Percentiles rank a stretch among this genome's conserved stretches.
These are phyloP conservation scores for Emydomyces testavorans DNA, from an alignment of 2,329 filamentous ascomycete species.

Conservation along the genomic window DNA sequence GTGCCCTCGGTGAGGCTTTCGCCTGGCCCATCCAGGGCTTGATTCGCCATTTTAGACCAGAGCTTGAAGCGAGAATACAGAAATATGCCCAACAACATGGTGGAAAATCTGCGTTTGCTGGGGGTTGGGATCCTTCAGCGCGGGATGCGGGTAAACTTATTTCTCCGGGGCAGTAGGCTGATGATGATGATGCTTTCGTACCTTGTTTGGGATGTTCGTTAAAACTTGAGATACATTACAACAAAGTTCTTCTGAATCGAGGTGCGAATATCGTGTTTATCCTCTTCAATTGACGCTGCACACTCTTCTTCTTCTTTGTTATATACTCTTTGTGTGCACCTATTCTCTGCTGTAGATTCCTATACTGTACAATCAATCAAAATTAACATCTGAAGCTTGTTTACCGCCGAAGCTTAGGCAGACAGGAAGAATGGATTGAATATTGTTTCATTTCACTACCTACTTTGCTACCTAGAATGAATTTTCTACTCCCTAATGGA, in stretches of 20 bases:
- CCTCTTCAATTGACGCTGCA: neutral
- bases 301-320: neutral
- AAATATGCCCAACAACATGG: conserved; percentile 62
- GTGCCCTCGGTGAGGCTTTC: conserved; percentile 93
- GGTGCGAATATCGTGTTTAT: no score
- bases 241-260: neutral
- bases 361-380: conserved; percentile 4
- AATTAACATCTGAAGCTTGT: neutral
- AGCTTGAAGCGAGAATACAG: conserved; percentile 83
- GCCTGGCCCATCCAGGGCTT: conserved; percentile 97
- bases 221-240: conserved; percentile 4
- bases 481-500: neutral
- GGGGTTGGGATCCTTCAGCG: conserved; percentile 73
- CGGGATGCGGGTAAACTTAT: conserved; percentile 69
- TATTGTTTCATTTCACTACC: neutral
- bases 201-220: no score
- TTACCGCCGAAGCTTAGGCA: neutral
- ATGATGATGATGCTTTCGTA: no score
- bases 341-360: neutral
- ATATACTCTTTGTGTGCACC: neutral
- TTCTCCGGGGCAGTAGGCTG: conserved; percentile 76
- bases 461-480: neutral
- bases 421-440: neutral
- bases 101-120: conserved; percentile 59
- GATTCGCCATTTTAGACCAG: conserved; percentile 94